Base-by-base conservation (phyloP, 2,329 filamentous ascomycete genomes). In the Diaporthe capsici region DNA sequence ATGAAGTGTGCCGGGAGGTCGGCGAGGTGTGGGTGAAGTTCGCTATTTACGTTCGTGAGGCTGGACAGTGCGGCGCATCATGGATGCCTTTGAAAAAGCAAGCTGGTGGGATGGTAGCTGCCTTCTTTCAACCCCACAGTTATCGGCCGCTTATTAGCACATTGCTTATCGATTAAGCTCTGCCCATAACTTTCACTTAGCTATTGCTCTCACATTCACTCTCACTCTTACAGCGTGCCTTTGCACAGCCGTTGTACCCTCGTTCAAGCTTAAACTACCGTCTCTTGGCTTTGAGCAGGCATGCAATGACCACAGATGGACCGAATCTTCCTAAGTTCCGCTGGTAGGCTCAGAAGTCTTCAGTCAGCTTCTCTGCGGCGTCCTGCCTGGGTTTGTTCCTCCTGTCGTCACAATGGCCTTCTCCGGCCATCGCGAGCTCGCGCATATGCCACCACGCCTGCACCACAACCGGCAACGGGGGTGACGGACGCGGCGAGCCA, bases 21-120 rank as follows among this genome's bases (percentile, higher is more conserved):
- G 51, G 22, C 17, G 22, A 68, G 10, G 70, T 12, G 51, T 49
- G 57, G 51, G 17, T 44, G 17, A 65, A 60, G 58, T 53, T 44
- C 15, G 9, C 42, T 39, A 34, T 74, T 72, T 39, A 63, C 34
- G 10, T 42, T 53, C n/a, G 22, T 37, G 10, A 37, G 53, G 31
- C 20, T 49, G 73, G 68, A 76, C 75, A 75, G 75, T 76, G 75
- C 75, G 75, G 75, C 73, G 75, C 75, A 76, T 76, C 3, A 44
- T 17, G 44, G 37, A 39, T 34, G 25, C 13, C 49, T 51, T 17
- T 22, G 28, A 4, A 12, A 20, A 20, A 17, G 68, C 51, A 44
- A 34, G 13, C 31, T 53, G 31, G 51, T 31, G 67, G 47, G 25
- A 63, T 22, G 2, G 12, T 25, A 20, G n/a, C n/a, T 25, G 67